Percentiles rank a stretch among this genome's conserved stretches.
These are phyloP conservation scores for Pythium oligandrum DNA, from an alignment of 352 stramenopile genomes.

Conservation along the genomic window DNA sequence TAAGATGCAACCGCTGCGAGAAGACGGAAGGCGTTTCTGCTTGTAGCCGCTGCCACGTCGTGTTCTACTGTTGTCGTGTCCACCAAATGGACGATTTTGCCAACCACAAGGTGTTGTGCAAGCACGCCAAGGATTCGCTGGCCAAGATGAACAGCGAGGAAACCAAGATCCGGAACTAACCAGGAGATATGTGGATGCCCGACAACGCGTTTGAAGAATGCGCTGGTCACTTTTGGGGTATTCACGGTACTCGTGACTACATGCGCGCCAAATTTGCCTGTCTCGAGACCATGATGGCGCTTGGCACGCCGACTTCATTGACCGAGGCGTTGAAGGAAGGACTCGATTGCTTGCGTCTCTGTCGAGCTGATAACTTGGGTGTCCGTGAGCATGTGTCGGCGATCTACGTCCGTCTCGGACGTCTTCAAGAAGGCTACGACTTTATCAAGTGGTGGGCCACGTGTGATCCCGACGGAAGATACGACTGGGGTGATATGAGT, in stretches of 20 bases:
- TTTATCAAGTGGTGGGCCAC: conserved; percentile 11
- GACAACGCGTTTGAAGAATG: conserved; percentile 10
- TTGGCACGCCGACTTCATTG: not conserved
- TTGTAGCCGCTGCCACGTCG: not conserved
- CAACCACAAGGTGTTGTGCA: not conserved
- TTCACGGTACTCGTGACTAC: conserved; percentile 12
- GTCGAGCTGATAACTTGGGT: conserved; percentile 7
- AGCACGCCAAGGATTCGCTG: not conserved
- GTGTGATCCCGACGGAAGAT: not conserved
- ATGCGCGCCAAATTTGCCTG: conserved; percentile 17
- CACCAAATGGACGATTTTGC: conserved; percentile 4
- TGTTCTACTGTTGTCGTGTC: conserved; percentile 2
- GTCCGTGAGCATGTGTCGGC: conserved; percentile 4
- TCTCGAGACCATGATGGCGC: not conserved
- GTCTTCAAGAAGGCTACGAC: conserved; percentile 9
- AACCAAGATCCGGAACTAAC: not conserved
- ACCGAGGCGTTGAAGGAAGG: conserved; percentile 2
- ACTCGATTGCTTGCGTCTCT: conserved; percentile 7
- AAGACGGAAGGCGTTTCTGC: not conserved
- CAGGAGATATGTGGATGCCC: conserved; percentile 4
- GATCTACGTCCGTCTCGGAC: not conserved
- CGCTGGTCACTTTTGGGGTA: conserved; percentile 11
- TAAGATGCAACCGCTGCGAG: too few species aligned
- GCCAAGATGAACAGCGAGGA: not conserved
- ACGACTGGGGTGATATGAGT: not conserved